Percentiles rank a stretch among this genome's conserved stretches.
Evolutionary conservation across 139 green algal genomes (phyloP).

Genomic region (Chlamydomonas incerta): DNA sequence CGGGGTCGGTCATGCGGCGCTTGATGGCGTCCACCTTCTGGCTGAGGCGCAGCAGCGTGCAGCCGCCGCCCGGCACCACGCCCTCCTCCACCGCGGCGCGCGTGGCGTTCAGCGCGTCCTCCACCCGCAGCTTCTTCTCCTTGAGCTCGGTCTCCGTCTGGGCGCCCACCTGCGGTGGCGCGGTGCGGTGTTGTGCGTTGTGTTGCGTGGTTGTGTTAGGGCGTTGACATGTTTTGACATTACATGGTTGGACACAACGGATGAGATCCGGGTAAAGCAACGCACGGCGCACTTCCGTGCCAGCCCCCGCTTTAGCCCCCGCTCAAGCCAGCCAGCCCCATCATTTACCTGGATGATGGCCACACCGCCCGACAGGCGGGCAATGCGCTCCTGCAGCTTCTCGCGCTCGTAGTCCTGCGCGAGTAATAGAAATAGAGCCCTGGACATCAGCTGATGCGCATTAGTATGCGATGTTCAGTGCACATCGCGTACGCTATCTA

Average conservation of each 20-base stretch:
- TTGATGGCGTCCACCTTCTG: slow-evolving; percentile 90
- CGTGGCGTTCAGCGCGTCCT: slow-evolving; percentile 99
- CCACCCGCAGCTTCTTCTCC: slow-evolving; percentile 99
- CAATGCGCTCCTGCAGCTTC: slow-evolving; percentile 99
- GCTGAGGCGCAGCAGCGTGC: slow-evolving; percentile 95
- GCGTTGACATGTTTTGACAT: no score
- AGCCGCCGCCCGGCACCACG: slow-evolving; percentile 98
- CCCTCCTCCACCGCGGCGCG: slow-evolving; percentile 99
- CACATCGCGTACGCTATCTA: no score
- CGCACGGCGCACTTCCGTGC: no score
- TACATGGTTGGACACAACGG: no score
- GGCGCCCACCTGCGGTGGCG: slow-evolving; percentile 98
- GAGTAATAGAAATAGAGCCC: no score
- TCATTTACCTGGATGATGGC: slow-evolving; percentile 95
- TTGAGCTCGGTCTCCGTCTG: slow-evolving; percentile 99
- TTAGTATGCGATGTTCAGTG: no score
- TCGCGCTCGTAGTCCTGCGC: slow-evolving; percentile 98
- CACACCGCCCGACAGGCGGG: slow-evolving; percentile 94
- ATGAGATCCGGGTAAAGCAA: no score
- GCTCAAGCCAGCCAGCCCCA: no score
- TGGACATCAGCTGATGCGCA: no score
- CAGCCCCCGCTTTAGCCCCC: neutral
- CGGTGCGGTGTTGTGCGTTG: no score
- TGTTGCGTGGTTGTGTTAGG: no score
- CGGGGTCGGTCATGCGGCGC: slow-evolving; percentile 85